phyloP scores from a whole-genome alignment of 768 basidiomycete species.

The Amanita muscaria region DNA sequence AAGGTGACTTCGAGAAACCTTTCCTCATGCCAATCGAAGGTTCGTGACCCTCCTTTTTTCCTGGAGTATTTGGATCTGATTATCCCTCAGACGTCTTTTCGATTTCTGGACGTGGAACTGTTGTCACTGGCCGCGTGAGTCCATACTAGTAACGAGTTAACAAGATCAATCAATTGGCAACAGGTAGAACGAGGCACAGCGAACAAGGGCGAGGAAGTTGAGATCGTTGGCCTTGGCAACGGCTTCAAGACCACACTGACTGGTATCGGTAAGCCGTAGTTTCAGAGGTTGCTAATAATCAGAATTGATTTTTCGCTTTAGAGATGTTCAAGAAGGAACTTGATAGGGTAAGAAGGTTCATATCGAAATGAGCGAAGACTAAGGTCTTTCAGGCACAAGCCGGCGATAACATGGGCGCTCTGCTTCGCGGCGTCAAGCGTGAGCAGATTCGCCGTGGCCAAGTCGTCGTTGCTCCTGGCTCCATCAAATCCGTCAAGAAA shows the following conservation, averaged over 20 bases:
- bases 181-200: constrained; percentile 90
- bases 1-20: constrained; percentile 94
- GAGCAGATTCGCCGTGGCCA: constrained; percentile 93
- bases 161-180: background rate
- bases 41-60: constrained; percentile 15
- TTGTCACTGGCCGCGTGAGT: constrained; percentile 85
- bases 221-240: constrained; percentile 80
- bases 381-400: constrained; percentile 66
- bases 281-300: background rate
- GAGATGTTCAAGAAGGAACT: constrained; percentile 99
- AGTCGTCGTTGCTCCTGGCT: constrained; percentile 80
- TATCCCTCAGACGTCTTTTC: constrained; percentile 77
- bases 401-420: constrained; percentile 98
- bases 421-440: constrained; percentile 94
- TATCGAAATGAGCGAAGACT: background rate
- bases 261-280: constrained; percentile 63
- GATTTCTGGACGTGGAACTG: constrained; percentile 96
- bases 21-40: constrained; percentile 95
- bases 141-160: background rate
- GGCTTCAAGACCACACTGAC: constrained; percentile 88
- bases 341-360: constrained; percentile 61
- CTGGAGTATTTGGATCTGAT: background rate
- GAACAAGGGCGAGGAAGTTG: constrained; percentile 87
- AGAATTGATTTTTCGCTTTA: constrained; percentile 20
- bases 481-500: constrained; percentile 90